Base-by-base conservation (phyloP, 2,329 filamentous ascomycete genomes). In the Pezicula rhizophila region DNA sequence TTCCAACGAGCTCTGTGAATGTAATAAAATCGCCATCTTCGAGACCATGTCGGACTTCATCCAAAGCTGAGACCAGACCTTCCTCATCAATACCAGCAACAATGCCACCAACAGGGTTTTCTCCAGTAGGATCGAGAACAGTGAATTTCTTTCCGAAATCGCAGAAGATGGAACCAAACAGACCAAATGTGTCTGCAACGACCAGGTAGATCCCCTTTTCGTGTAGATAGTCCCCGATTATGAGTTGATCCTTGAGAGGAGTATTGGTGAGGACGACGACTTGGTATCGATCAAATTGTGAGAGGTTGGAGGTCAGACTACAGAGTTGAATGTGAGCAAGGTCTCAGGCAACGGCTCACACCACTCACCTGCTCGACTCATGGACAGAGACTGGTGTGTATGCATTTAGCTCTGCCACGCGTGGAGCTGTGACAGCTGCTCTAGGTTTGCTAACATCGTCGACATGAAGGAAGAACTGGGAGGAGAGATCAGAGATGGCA, bases 11-110 rank as follows among this genome's bases (percentile, higher is more conserved):
- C 66, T 99, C 93, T 2, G 88, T 85, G 67, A 99, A 99, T 8
- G 89, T 96, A 48, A 99, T 90, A 66, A 85, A 96, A 66, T 99
- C 93, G 18, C 92, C 93, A 74, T 99, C 93, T 68, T 96, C 90
- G 35, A 99, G 76, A 5, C 93, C 93, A 67, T 99, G 93, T 48
- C 93, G 81, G 8, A 90, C 93, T 73, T 99, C 93, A 59, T 99
- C 93, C 25, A 96, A 75, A 8, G 91, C 90, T 11, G 92, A 96
- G 3, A 99, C 92, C 43, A 96, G 66, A 17, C 93, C 93, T 40
- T 93, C 87, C 53, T 93, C 87, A 60, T 95, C 83, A 59, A 99
- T 93, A 47, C 79, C 86, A 39, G 92, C 92, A 47, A 99, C 79
- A 54, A 99, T 99, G 20, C 93, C 93, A 63, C 75, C 89, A 28